Evolutionary conservation across 805 yeast genomes (phyloP), one percentile per base, ranked within the genome.

Genomic region (Ogataea glucozyma): DNA sequence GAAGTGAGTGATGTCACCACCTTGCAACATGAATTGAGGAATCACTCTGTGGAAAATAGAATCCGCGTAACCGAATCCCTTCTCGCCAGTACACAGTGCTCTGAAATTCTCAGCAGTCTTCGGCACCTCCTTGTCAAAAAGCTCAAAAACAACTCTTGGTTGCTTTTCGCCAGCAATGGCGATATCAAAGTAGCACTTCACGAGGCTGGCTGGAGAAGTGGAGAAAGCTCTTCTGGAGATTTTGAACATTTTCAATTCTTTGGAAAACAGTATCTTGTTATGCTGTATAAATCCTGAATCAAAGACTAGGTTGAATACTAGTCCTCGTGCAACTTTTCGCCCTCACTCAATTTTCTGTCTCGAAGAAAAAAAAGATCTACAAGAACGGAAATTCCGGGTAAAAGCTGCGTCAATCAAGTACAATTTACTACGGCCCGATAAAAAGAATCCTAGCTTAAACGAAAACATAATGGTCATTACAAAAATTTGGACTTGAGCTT

Each of bases 71-170:
- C 96, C 96, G 58, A 75, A 86, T 44, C 97, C 98, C 76, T 88
- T 83, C 73, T 88, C 96, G 56, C 96, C 78, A 47, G 83, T 89
- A 68, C 85, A 76, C 62, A 90, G 78, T 51, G 95, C 96, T 72
- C 96, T 84, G 85, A 90, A 90, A 79, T 90, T 90, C 72, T 86
- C 95, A 55, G 95, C 84, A 52, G 97, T 90, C 80, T 88, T 90
- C 72, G 97, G 97, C 56, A 85, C 93, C 58, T 83, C 85, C 64
- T 86, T 90, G 75, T 85, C 80, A 82, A 83, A 88, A 65, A 89
- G 80, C 70, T 88, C 75, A 85, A 91, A 91, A 65, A 78, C 76
- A 63, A 91, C 74, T 67, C 80, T 67, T 46, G 72, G 74, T 48
- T 69, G 66, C 52, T 69, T 70, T 47, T 64, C 66, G 47, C 83